phyloP scores from a whole-genome alignment of 345 rosid species.

The Lumnitzera racemosa region DNA sequence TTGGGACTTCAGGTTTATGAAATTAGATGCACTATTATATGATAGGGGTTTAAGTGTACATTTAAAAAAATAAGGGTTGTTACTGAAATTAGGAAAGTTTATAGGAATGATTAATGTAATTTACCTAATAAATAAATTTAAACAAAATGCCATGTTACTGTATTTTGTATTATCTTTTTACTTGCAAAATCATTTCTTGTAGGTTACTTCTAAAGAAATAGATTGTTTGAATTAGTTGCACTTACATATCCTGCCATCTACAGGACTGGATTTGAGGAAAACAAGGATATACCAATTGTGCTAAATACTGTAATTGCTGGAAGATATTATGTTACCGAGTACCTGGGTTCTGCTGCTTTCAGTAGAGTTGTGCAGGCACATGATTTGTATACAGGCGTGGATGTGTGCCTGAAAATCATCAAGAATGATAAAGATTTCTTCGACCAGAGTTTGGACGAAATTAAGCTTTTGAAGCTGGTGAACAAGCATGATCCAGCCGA shows the following conservation, averaged over 20 bases:
- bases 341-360: constrained; percentile 93
- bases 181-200: constrained; percentile 3
- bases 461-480: constrained; percentile 80
- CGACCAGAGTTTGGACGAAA: constrained; percentile 96
- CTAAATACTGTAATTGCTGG: constrained; percentile 70
- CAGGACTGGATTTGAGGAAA: constrained; percentile 98
- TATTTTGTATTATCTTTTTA: background rate
- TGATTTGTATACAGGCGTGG: constrained; percentile 61
- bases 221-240: constrained; percentile 9
- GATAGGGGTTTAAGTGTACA: too few relatives aligned
- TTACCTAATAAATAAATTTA: too few relatives aligned
- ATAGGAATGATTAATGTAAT: too few relatives aligned
- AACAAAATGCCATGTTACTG: too few relatives aligned
- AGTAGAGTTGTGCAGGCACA: constrained; percentile 92
- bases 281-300: constrained; percentile 70
- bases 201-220: constrained; percentile 3
- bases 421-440: constrained; percentile 97
- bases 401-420: constrained; percentile 91
- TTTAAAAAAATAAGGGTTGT: too few relatives aligned
- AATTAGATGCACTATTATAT: too few relatives aligned
- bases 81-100: too few relatives aligned
- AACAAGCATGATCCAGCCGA: constrained; percentile 88
- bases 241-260: constrained; percentile 16
- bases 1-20: too few relatives aligned
- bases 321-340: constrained; percentile 80